Evolutionary conservation across 2,329 filamentous ascomycete species (phyloP), one percentile per base, ranked within the genome.

Genomic region (Ophiostoma australiae): DNA sequence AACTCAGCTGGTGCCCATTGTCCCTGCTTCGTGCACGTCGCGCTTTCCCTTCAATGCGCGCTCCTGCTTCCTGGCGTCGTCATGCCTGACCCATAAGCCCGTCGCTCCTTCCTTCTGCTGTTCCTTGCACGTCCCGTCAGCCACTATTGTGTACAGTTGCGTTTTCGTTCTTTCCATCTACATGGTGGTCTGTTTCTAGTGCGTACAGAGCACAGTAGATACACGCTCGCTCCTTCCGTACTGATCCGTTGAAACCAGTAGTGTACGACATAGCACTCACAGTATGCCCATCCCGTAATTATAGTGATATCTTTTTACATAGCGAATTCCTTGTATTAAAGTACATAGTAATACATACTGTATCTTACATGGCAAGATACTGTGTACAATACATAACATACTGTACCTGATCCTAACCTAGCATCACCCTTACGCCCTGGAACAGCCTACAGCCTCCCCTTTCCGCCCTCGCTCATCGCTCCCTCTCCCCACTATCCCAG

Each of bases 61-160:
- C 35, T 39, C 17, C n/a, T 39, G 35, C 20, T 13, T 63, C 39
- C 8, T 35, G 37, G 63, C 63, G 63, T 66, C 63, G 63, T 66
- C 63, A 66, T 66, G 63, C 63, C 20, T 20, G 63, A 35, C 63
- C 35, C 63, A 66, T 66, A n/a, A 39, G 27, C 5, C 35, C 35
- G 41, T 66, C 35, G 63, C 35, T 27, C 63, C 63, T 66, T 39
- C 63, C 20, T 15, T 4, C 44, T 48, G 17, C 44, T n/a, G 44
- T 4, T 48, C 44, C 61, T 10, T 66, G 63, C 20, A 63, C 58
- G 35, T n/a, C 35, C 35, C 33, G 35, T 31, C 63, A 39, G 35
- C 31, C 31, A 27, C 55, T 27, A 61, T 7, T 3, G 13, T 17
- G 27, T 31, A 63, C 61, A 65, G 61, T n/a, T 65, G 61, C 61